Conservation (phyloP, 2,329 filamentous ascomycete species). For the Phyllosticta ampelicida region DNA sequence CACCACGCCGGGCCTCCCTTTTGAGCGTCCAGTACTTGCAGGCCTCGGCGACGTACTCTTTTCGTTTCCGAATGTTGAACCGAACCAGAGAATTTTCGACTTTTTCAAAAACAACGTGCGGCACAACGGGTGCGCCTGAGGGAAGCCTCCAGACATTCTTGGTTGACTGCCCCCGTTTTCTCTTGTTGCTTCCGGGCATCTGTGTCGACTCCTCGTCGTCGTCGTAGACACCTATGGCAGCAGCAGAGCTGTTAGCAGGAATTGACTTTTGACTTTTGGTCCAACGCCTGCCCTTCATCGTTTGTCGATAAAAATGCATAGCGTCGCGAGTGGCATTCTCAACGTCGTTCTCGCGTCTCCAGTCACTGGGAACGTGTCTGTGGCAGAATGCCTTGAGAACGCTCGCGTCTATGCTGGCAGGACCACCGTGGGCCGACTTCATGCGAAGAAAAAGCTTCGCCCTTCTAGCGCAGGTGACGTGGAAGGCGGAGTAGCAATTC, state of each 20-base stretch:
- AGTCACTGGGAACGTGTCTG: constrained; percentile 84
- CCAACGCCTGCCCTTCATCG: constrained; percentile 85
- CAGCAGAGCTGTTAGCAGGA: neutral
- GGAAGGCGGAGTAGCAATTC: constrained; percentile 91
- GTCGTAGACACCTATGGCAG: constrained; percentile 36
- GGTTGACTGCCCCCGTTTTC: constrained; percentile 41
- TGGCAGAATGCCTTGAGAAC: constrained; percentile 92
- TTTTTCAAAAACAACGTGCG: constrained; percentile 73
- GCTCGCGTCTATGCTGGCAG: constrained; percentile 68
- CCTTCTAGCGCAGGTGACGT: constrained; percentile 87
- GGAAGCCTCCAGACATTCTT: constrained; percentile 84
- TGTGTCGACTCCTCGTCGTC: constrained; percentile 39
- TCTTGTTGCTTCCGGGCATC: constrained; percentile 41
- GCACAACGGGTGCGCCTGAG: constrained; percentile 89
- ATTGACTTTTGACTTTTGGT: constrained; percentile 81
- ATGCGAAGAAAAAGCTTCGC: constrained; percentile 87
- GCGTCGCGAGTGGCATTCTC: constrained; percentile 70
- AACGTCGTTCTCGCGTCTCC: constrained; percentile 76
- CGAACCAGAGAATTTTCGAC: constrained; percentile 75
- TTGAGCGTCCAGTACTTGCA: constrained; percentile 98
- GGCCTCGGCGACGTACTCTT: constrained; percentile 84
- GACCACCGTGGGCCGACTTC: constrained; percentile 78
- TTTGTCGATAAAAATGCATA: constrained; percentile 78
- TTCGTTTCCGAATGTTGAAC: constrained; percentile 76
- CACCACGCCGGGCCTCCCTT: constrained; percentile 81